Conservation (phyloP, 148 eudicot genomes). For the Tetragonia tetragonoides region DNA sequence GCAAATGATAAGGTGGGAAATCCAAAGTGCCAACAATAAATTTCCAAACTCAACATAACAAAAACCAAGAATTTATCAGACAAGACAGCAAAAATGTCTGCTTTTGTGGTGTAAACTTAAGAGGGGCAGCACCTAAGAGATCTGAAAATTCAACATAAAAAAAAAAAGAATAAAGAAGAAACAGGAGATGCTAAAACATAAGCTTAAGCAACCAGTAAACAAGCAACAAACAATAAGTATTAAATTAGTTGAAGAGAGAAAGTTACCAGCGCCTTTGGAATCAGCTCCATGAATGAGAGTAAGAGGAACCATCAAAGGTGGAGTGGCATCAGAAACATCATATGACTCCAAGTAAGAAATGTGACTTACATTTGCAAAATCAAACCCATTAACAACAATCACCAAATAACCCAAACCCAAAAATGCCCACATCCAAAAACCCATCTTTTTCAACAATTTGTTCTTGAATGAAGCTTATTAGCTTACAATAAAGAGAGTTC, state of each 20-base stretch:
- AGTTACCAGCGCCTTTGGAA: constrained; percentile 84
- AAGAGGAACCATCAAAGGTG: constrained; percentile 65
- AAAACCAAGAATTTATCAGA: background rate
- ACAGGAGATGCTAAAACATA: background rate
- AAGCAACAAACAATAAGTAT: constrained; percentile 1
- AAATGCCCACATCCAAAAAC: constrained; percentile 35
- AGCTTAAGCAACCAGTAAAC: constrained; percentile 12
- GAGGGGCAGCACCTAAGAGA: constrained; percentile 9
- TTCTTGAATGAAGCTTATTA: background rate
- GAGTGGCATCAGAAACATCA: constrained; percentile 41
- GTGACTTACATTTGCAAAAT: constrained; percentile 43
- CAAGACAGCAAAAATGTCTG: background rate
- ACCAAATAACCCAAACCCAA: constrained; percentile 30
- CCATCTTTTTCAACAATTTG: constrained; percentile 9
- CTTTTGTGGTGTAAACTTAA: background rate
- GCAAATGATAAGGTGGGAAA: background rate
- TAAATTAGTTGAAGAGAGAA: background rate
- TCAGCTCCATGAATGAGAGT: constrained; percentile 83
- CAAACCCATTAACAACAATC: constrained; percentile 37
- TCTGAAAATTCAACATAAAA: constrained; percentile 6
- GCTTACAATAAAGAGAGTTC: background rate
- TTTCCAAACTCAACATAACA: background rate
- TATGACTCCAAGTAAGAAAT: constrained; percentile 44
- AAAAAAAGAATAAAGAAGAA: background rate
- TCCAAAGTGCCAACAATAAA: background rate